Percentiles rank a stretch among this genome's conserved stretches.
phyloP scores from a whole-genome alignment of 2,329 filamentous ascomycete species.

The Aureobasidium sp. region DNA sequence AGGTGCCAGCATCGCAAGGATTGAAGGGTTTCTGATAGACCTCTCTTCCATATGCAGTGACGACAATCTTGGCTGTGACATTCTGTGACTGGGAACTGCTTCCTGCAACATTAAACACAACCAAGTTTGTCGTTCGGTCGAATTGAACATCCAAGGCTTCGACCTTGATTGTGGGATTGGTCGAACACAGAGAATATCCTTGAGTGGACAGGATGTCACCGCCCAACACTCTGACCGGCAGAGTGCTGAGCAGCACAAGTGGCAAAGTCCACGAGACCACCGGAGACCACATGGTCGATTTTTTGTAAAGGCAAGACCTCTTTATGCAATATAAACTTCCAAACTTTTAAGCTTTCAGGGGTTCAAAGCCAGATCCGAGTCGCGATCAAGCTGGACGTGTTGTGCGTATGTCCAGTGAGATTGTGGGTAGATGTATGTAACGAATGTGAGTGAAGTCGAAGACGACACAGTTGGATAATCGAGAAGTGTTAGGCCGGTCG shows the following conservation, averaged over 20 bases:
- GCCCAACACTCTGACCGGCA: conserved; percentile 47
- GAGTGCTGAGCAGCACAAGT: conserved; percentile 24
- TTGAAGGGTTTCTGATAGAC: conserved; percentile 77
- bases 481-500: conserved; percentile 1
- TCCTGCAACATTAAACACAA: conserved; percentile 77
- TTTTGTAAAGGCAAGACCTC: neutral
- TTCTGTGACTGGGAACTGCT: conserved; percentile 66
- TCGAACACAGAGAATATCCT: conserved; percentile 67
- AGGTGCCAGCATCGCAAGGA: conserved; percentile 63
- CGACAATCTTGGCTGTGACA: conserved; percentile 65
- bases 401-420: neutral
- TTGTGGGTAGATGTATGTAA: neutral
- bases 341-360: conserved; percentile 1
- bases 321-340: neutral
- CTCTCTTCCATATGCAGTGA: conserved; percentile 74
- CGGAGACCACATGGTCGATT: conserved; percentile 21
- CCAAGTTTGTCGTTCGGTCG: conserved; percentile 61
- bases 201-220: conserved; percentile 68
- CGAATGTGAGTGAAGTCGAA: conserved; percentile 3
- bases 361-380: neutral
- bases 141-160: conserved; percentile 70
- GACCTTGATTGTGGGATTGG: conserved; percentile 55
- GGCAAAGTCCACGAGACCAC: conserved; percentile 18
- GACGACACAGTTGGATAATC: conserved; percentile 1
- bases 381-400: neutral